Conservation (phyloP, 768 basidiomycete genomes). For the Boletus subcaerulescens region DNA sequence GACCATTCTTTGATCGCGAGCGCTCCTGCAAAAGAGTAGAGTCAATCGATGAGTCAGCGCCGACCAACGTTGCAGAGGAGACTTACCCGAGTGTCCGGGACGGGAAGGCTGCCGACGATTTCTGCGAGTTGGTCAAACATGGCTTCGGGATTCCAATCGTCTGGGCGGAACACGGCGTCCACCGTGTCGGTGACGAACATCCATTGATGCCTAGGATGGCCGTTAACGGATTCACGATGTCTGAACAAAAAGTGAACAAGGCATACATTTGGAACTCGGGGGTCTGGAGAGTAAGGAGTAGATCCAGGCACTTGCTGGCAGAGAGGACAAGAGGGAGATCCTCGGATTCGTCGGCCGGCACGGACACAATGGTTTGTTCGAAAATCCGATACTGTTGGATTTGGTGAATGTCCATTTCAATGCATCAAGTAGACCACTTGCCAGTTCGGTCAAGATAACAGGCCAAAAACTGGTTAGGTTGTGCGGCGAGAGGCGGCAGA, state of each 20-base stretch:
- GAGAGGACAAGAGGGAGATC: conserved; percentile 79
- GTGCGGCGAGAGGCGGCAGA: conserved; percentile 87
- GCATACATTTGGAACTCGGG: conserved; percentile 96
- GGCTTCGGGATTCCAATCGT: conserved; percentile 79
- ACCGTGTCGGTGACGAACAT: conserved; percentile 98
- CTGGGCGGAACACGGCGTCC: conserved; percentile 87
- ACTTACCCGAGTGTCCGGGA: conserved; percentile 33
- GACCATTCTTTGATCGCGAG: conserved; percentile 21
- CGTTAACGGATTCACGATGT: conserved; percentile 2
- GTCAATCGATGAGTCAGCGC: not conserved
- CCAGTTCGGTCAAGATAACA: conserved; percentile 88
- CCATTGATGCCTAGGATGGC: conserved; percentile 80
- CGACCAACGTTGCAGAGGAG: too few species aligned
- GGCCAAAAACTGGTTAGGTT: conserved; percentile 98
- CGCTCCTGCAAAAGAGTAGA: conserved; percentile 21
- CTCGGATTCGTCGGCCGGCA: conserved; percentile 83
- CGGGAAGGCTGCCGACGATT: conserved; percentile 67
- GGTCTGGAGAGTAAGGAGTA: conserved; percentile 89
- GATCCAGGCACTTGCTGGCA: conserved; percentile 91
- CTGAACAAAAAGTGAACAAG: not conserved
- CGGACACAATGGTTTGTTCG: conserved; percentile 67
- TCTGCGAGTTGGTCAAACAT: conserved; percentile 91
- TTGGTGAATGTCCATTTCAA: not conserved
- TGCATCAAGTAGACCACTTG: conserved; percentile 32
- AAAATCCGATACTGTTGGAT: conserved; percentile 79